A percentile compares a stretch with the other conserved stretches of the same genome.
These are phyloP conservation scores for Termitomyces eurrhizus DNA, from an alignment of 768 basidiomycete species.

Conservation along the genomic window DNA sequence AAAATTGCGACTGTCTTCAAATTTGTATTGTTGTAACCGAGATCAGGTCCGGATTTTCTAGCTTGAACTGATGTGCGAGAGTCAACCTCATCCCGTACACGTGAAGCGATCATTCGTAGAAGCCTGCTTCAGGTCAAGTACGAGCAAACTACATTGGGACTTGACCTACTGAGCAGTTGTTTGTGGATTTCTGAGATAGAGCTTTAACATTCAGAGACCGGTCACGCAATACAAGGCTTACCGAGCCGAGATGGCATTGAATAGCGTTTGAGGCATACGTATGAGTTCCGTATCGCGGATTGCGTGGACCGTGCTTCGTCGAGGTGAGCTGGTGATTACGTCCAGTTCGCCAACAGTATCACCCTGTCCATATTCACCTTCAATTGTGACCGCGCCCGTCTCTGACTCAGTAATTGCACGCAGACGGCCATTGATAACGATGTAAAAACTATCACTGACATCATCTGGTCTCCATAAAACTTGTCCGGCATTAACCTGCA, in stretches of 20 bases:
- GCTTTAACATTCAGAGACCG: neutral
- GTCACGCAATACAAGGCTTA: constrained; percentile 24
- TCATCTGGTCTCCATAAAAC: constrained; percentile 93
- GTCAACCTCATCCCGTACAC: constrained; percentile 83
- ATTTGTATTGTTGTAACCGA: constrained; percentile 77
- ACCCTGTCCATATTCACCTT: constrained; percentile 94
- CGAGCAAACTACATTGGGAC: neutral
- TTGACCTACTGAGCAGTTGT: constrained; percentile 73
- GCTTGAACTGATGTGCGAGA: constrained; percentile 48
- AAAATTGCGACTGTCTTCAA: constrained; percentile 93
- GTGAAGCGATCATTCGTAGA: constrained; percentile 85
- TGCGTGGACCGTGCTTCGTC: constrained; percentile 91
- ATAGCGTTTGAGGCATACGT: constrained; percentile 93
- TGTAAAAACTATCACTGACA: constrained; percentile 92
- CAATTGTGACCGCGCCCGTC: constrained; percentile 71
- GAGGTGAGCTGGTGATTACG: constrained; percentile 87
- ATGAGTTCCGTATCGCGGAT: constrained; percentile 98
- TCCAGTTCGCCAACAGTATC: constrained; percentile 97
- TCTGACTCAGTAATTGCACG: constrained; percentile 84
- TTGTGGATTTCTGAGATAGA: constrained; percentile 61
- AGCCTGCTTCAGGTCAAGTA: constrained; percentile 38
- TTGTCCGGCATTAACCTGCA: constrained; percentile 94
- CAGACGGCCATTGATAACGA: constrained; percentile 95
- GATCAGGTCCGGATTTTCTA: constrained; percentile 50
- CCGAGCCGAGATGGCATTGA: constrained; percentile 94